Conservation (phyloP, 768 basidiomycete species). For the Sporobolomyces pararoseus region DNA sequence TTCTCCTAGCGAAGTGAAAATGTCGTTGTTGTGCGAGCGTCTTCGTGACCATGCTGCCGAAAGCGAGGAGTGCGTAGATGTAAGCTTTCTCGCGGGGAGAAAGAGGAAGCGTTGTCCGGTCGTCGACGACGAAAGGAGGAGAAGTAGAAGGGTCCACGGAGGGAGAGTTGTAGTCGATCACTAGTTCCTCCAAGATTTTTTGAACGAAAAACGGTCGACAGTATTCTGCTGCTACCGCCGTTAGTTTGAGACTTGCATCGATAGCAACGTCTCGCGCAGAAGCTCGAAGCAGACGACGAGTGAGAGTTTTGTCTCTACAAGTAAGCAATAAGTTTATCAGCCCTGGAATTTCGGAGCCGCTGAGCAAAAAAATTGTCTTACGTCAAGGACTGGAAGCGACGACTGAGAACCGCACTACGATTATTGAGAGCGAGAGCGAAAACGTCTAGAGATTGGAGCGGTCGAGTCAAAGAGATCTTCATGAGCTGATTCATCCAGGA, state of each 20-base stretch:
- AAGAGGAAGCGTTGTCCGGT: neutral
- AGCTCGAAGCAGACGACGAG: conserved; percentile 31
- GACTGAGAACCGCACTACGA: conserved; percentile 29
- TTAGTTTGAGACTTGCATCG: conserved; percentile 37
- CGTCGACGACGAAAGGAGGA: neutral
- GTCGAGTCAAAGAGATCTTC: conserved; percentile 1
- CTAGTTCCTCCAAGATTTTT: conserved; percentile 34
- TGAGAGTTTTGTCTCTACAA: conserved; percentile 16
- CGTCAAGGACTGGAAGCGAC: conserved; percentile 22
- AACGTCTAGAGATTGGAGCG: conserved; percentile 32
- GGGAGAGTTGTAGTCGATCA: conserved; percentile 6
- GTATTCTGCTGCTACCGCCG: conserved; percentile 33
- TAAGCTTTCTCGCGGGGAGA: conserved; percentile 33
- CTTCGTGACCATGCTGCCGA: conserved; percentile 24
- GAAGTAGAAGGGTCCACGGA: too few species aligned
- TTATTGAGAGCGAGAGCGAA: conserved; percentile 40
- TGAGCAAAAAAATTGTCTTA: neutral
- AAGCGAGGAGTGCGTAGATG: conserved; percentile 36
- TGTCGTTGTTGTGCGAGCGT: conserved; percentile 40
- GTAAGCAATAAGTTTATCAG: too few species aligned
- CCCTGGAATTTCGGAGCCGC: too few species aligned
- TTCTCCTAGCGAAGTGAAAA: conserved; percentile 36
- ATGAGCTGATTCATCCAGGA: conserved; percentile 37
- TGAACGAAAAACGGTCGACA: conserved; percentile 35
- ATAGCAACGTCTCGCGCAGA: conserved; percentile 36